phyloP scores from a whole-genome alignment of 2,329 filamentous ascomycete species.

The Beauveria sp. region DNA sequence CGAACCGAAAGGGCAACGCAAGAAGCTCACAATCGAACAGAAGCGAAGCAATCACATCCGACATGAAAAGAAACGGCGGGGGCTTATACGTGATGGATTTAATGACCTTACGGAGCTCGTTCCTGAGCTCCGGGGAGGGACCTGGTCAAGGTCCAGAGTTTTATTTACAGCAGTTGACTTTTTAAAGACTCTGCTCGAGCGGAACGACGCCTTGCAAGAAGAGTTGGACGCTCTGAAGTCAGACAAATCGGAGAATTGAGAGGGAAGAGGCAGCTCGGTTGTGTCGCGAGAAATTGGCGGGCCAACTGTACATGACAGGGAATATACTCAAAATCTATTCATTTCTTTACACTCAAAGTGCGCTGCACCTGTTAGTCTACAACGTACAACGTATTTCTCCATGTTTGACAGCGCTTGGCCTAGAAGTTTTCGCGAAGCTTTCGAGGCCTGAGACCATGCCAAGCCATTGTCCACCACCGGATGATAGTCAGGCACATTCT shows the following conservation, averaged over 20 bases:
- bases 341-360: background rate
- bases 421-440: background rate
- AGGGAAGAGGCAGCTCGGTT: no score
- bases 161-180: conserved; percentile 5
- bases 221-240: background rate
- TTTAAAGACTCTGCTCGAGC: background rate
- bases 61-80: conserved; percentile 10
- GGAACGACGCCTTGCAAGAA: conserved; percentile 1
- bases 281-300: no score
- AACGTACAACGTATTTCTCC: background rate
- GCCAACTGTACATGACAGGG: background rate
- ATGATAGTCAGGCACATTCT: background rate
- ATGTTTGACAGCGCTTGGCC: background rate
- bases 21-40: conserved; percentile 10
- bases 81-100: conserved; percentile 6
- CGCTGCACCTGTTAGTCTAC: background rate
- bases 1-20: background rate
- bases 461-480: background rate
- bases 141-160: conserved; percentile 7
- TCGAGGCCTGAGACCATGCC: background rate
- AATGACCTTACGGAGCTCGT: conserved; percentile 8
- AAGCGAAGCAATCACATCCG: conserved; percentile 11
- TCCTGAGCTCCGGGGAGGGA: conserved; percentile 6
- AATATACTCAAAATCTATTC: background rate
- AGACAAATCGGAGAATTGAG: background rate